Evolutionary conservation across 139 green algal species (phyloP).

Genomic region (Chlorella sp.): DNA sequence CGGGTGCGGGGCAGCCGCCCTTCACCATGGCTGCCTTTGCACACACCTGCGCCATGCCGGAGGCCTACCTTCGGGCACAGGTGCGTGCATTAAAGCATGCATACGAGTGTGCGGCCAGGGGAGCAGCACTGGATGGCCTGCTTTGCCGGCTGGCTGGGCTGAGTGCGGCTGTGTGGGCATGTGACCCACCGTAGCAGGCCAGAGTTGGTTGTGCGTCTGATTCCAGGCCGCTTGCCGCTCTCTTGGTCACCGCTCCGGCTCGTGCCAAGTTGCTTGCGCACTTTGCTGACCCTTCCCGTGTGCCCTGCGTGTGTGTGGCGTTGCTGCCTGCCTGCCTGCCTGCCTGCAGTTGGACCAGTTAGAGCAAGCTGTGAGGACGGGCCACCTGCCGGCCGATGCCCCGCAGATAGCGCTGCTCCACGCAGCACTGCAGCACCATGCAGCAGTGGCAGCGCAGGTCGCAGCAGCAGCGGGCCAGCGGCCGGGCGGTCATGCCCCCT

Average conservation of each 20-base stretch:
- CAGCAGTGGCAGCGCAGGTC: neutral
- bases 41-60: neutral
- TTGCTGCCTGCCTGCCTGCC: neutral
- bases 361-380: constrained; percentile 10
- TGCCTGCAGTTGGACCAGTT: constrained; percentile 35
- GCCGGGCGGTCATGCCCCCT: neutral
- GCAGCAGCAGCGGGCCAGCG: neutral
- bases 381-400: neutral
- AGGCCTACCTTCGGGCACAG: constrained; percentile 44
- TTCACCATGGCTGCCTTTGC: neutral
- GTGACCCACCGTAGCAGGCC: too few relatives aligned
- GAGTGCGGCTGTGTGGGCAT: too few relatives aligned
- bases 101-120: neutral
- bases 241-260: neutral
- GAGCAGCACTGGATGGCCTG: too few relatives aligned
- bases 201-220: neutral
- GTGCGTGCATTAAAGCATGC: neutral
- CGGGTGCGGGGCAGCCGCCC: constrained; percentile 8
- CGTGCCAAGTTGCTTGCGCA: neutral
- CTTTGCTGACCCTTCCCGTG: neutral
- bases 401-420: constrained; percentile 42
- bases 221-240: neutral
- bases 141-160: too few relatives aligned
- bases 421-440: constrained; percentile 25
- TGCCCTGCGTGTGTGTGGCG: neutral